Evolutionary conservation across 2,329 filamentous ascomycete genomes (phyloP), one percentile per base, ranked within the genome.

Genomic region (Rutstroemia sp.): DNA sequence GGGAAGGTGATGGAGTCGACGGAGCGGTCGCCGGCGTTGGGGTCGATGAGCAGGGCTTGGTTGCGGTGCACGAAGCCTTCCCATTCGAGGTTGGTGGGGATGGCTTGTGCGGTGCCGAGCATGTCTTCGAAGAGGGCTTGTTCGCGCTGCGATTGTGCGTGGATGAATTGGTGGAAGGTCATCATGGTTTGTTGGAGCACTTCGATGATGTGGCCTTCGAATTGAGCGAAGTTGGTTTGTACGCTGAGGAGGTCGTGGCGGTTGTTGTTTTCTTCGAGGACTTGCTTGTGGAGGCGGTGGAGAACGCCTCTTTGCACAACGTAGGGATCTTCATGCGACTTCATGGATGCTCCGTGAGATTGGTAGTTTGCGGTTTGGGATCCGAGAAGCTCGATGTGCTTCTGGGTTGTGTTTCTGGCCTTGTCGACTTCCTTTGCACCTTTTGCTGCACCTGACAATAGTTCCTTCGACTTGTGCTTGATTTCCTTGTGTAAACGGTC

Each of bases 231-330:
- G 70, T 89, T 89, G 74, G 87, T 86, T 73, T 99, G 94, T n/a
- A 96, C 88, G 9, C 86, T 81, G 60, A 99, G 80, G 57, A 97
- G 80, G 69, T 99, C 94, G 69, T 95, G 89, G 62, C 87, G 84
- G 74, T 95, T 92, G 76, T 92, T 95, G 78, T 99, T 99, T 76
- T 99, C 94, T 69, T 96, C 90, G 48, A 89, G 77, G 38, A 97
- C 82, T 75, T 99, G 94, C 76, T 88, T 92, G 79, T 89, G 86
- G 55, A 99, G 78, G 45, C 91, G 85, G 75, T 96, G 82, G 62
- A 89, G 75, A 57, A 96, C 84, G 58, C 89, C 88, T 34, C 92
- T 85, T 66, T 87, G 83, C 47, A 97, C 71, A 56, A 97, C 80
- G 69, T 97, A 99, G 4, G 94, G 94, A 70, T 99, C 94, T 36